Conservation (phyloP, 192 early-diverging fungal species). For the Tieghemiomyces parasiticus region DNA sequence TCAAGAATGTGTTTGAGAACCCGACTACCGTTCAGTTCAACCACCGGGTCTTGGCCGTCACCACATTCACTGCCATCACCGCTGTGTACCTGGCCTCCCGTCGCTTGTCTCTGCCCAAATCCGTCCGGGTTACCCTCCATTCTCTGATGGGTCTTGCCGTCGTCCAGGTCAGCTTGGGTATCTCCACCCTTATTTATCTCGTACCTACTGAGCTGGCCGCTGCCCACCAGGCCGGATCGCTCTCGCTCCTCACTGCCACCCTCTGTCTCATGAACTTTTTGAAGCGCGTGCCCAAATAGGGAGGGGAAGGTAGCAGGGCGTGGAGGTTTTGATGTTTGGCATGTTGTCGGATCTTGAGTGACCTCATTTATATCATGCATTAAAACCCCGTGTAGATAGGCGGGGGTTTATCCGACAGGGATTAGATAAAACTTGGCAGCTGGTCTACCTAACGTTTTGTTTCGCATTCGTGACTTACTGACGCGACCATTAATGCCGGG, state of each 20-base stretch:
- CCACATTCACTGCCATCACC: conserved; percentile 55
- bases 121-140: conserved; percentile 52
- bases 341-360: no score
- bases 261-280: conserved; percentile 61
- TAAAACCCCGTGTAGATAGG: no score
- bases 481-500: no score
- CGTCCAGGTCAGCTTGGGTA: conserved; percentile 77
- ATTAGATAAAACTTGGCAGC: no score
- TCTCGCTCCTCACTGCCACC: conserved; percentile 70
- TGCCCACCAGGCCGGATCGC: conserved; percentile 86
- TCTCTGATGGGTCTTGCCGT: conserved; percentile 54
- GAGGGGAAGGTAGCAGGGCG: no score
- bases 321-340: no score
- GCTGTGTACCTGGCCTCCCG: conserved; percentile 64
- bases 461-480: no score
- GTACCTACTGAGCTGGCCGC: conserved; percentile 88
- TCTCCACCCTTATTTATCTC: conserved; percentile 80
- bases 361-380: no score
- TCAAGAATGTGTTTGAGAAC: conserved; percentile 88
- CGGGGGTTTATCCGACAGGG: no score
- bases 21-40: conserved; percentile 89
- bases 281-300: conserved; percentile 30
- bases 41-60: conserved; percentile 80
- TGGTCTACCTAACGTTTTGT: no score
- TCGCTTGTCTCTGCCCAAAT: conserved; percentile 49